Conservation (phyloP, 2,329 filamentous ascomycete genomes). For the Macroventuria anomochaeta region DNA sequence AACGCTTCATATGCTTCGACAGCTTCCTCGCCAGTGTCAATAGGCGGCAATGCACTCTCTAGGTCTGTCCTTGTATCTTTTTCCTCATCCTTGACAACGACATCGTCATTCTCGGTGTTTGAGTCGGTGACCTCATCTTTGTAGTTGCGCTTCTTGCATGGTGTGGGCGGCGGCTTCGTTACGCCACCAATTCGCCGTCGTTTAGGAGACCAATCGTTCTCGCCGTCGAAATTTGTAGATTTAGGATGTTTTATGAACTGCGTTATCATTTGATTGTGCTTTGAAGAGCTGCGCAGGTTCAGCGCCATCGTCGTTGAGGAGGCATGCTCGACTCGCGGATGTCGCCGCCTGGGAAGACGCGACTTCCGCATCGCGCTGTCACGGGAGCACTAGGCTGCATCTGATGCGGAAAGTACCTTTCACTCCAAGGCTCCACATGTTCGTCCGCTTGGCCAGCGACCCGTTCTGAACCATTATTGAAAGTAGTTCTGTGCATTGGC, state of each 20-base stretch:
- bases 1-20: constrained; percentile 81
- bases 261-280: constrained; percentile 58
- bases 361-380: constrained; percentile 18
- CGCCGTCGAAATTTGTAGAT: constrained; percentile 53
- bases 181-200: constrained; percentile 47
- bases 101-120: constrained; percentile 49
- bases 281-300: constrained; percentile 50
- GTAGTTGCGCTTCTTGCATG: constrained; percentile 30
- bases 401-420: not conserved
- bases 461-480: not conserved
- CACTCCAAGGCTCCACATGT: constrained; percentile 1
- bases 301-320: constrained; percentile 41
- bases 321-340: constrained; percentile 1
- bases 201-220: constrained; percentile 51
- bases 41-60: constrained; percentile 72
- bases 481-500: not conserved
- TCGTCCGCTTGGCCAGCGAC: not conserved
- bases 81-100: constrained; percentile 33
- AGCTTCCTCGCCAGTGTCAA: constrained; percentile 70
- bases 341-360: constrained; percentile 11
- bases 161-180: constrained; percentile 30
- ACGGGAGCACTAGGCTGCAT: constrained; percentile 17
- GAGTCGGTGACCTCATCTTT: constrained; percentile 48
- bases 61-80: constrained; percentile 66
- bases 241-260: constrained; percentile 52